These are phyloP conservation scores for Thielaviopsis ethacetica DNA, from an alignment of 2,329 filamentous ascomycete genomes.

Conservation along the genomic window DNA sequence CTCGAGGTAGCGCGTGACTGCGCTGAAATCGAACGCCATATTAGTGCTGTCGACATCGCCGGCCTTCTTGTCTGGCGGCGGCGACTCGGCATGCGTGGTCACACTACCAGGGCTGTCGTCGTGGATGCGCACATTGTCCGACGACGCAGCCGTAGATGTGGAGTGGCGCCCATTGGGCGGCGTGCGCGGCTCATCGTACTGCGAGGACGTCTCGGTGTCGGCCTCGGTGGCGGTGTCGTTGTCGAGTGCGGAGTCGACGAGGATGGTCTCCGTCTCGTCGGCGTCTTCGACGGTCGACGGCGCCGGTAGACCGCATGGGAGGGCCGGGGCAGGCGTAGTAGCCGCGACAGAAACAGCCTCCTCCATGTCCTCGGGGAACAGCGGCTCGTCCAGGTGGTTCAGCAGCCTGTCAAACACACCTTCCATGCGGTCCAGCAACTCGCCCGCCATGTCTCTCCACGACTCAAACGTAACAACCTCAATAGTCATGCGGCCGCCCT, in stretches of 20 bases:
- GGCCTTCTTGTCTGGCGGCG: not conserved
- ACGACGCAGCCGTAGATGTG: not conserved
- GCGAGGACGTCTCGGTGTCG: constrained; percentile 1
- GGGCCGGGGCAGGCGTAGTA: not conserved
- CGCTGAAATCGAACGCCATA: not conserved
- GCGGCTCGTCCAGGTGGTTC: constrained; percentile 17
- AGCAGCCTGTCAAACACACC: constrained; percentile 25
- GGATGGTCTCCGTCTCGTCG: not conserved
- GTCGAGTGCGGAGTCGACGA: not conserved
- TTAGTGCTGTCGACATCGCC: not conserved
- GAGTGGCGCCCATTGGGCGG: not conserved
- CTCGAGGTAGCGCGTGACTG: constrained; percentile 2
- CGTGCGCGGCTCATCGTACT: constrained; percentile 5
- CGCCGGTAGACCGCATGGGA: not conserved
- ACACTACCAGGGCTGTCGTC: not conserved
- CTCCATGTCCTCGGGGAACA: constrained; percentile 16
- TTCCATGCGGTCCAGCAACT: constrained; percentile 33
- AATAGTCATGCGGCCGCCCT: constrained; percentile 31
- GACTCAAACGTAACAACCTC: constrained; percentile 44
- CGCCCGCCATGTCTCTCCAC: constrained; percentile 34
- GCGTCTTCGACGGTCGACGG: not conserved
- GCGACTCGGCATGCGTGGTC: not conserved
- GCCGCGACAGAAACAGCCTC: not conserved
- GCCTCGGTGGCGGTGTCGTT: not conserved
- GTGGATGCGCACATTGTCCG: not conserved